A percentile compares a stretch with the other conserved stretches of the same genome.
Evolutionary conservation across 169 alveolate genomes (phyloP).

Genomic region (Perkinsus olseni): DNA sequence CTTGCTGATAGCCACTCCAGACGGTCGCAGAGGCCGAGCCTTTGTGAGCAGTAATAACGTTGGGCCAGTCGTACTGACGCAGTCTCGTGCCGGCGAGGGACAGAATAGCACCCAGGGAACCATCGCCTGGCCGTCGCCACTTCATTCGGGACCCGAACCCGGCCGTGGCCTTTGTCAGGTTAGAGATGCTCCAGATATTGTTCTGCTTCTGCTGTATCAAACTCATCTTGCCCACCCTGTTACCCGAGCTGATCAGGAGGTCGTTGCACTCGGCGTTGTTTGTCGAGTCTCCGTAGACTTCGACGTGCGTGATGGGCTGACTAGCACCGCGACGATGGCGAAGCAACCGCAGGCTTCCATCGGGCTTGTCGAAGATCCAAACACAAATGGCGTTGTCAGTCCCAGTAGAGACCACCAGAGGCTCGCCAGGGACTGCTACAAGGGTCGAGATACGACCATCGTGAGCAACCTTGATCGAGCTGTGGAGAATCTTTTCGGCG

Average conservation of each 20-base stretch:
- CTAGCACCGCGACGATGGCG: neutral
- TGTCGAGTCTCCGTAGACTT: neutral
- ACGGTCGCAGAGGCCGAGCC: constrained; percentile 39
- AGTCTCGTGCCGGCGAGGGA: constrained; percentile 47
- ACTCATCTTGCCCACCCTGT: neutral
- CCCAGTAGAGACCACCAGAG: constrained; percentile 41
- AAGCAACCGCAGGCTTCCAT: neutral
- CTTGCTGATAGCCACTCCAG: constrained; percentile 49
- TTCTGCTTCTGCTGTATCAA: neutral
- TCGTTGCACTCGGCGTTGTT: neutral
- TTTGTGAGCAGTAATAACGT: constrained; percentile 42
- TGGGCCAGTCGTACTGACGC: constrained; percentile 54
- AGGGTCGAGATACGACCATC: constrained; percentile 26
- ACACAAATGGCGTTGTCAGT: constrained; percentile 56
- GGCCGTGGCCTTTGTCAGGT: neutral
- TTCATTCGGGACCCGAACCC: neutral
- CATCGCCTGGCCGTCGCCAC: neutral
- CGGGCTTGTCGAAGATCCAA: constrained; percentile 46
- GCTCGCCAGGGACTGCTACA: constrained; percentile 47
- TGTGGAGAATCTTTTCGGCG: constrained; percentile 46
- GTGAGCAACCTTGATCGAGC: constrained; percentile 39
- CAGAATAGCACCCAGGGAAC: constrained; percentile 16
- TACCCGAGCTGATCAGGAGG: neutral
- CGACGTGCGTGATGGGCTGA: neutral
- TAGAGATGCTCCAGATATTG: neutral